Conservation (phyloP, 75 land plant species). For the Selaginella tamariscina region DNA sequence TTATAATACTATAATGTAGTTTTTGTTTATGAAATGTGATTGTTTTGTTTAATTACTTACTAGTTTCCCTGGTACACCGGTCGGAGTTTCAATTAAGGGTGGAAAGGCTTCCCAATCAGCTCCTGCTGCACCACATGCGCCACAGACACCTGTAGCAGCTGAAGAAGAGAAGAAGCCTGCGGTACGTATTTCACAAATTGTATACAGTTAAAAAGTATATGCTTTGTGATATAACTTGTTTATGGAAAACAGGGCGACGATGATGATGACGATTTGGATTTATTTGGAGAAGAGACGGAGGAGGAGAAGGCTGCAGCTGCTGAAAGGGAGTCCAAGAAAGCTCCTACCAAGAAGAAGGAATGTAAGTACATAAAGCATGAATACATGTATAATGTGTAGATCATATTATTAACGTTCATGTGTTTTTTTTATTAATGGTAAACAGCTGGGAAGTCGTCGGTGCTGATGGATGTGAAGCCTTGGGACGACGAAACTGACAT, state of each 20-base stretch:
- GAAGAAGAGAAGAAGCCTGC: conserved; percentile 12
- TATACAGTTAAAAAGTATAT: not conserved
- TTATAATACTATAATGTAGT: not conserved
- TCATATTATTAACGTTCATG: not conserved
- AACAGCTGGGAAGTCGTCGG: conserved; percentile 86
- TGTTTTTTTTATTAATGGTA: not conserved
- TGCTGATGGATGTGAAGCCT: conserved; percentile 85
- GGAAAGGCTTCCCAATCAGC: conserved; percentile 17
- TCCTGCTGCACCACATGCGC: conserved; percentile 14
- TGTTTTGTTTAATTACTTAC: not conserved
- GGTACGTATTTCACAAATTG: conserved; percentile 7
- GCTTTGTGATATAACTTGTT: not conserved
- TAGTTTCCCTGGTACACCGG: conserved; percentile 15
- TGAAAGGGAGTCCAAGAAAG: conserved; percentile 62
- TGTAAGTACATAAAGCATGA: conserved; percentile 28
- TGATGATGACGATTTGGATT: conserved; percentile 90
- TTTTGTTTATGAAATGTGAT: not conserved
- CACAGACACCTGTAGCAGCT: conserved; percentile 10
- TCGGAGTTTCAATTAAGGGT: conserved; percentile 16
- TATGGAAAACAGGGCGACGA: not conserved
- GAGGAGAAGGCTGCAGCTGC: conserved; percentile 93
- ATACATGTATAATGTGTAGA: not conserved
- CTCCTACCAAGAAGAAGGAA: conserved; percentile 60
- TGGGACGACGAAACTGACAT: conserved; percentile 99
- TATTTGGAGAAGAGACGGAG: conserved; percentile 96